Conservation (phyloP, 495 filamentous ascomycete species). For the Aspergillus campestris region DNA sequence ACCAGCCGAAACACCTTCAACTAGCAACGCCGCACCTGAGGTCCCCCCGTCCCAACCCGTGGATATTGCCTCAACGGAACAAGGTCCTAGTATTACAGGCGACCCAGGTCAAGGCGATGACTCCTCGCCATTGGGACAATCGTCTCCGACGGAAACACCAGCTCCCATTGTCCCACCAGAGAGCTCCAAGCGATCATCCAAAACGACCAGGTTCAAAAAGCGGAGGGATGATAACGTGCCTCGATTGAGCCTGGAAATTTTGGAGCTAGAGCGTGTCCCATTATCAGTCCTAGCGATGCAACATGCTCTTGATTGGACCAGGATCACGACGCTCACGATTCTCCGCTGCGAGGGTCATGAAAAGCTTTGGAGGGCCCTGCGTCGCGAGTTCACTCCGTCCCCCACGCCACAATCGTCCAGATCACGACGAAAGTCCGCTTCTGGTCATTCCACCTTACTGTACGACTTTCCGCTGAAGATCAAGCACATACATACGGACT, state of each 20-base stretch:
- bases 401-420: conserved; percentile 10
- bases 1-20: too few relatives aligned
- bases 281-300: conserved; percentile 61
- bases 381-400: conserved; percentile 61
- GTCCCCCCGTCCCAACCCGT: too few relatives aligned
- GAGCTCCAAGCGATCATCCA: neutral
- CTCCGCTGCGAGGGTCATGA: conserved; percentile 74
- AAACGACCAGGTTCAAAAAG: neutral
- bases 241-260: conserved; percentile 55
- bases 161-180: neutral
- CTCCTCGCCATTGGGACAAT: too few relatives aligned
- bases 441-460: conserved; percentile 6
- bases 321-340: conserved; percentile 70
- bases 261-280: conserved; percentile 78
- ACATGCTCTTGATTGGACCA: conserved; percentile 71
- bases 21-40: too few relatives aligned
- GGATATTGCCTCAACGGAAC: too few relatives aligned
- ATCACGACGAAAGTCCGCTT: neutral
- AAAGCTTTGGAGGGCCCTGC: conserved; percentile 71
- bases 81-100: too few relatives aligned
- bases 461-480: conserved; percentile 62
- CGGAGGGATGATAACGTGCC: too few relatives aligned
- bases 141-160: too few relatives aligned
- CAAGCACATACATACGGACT: conserved; percentile 76
- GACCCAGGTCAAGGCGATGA: too few relatives aligned